These are phyloP conservation scores for Trametes pubescens DNA, from an alignment of 1,284 basidiomycete species.

Conservation along the genomic window DNA sequence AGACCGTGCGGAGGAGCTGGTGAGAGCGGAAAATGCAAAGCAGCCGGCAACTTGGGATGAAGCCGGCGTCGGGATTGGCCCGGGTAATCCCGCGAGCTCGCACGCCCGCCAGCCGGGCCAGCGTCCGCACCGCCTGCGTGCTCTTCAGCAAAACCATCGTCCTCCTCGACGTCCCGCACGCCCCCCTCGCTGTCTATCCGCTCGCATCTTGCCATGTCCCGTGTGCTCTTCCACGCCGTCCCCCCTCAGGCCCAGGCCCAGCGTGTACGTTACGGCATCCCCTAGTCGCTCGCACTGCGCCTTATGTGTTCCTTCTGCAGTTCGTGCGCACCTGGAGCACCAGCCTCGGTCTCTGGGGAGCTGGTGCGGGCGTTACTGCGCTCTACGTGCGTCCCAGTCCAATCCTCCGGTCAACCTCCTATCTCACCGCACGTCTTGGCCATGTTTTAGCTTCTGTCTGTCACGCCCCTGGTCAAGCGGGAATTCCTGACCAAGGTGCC, in stretches of 20 bases:
- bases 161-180: constrained; percentile 22
- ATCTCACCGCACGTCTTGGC: constrained; percentile 16
- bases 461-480: constrained; percentile 53
- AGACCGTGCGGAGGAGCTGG: neutral
- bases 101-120: constrained; percentile 19
- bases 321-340: constrained; percentile 60
- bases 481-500: constrained; percentile 52
- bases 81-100: constrained; percentile 29
- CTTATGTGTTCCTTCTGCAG: constrained; percentile 30
- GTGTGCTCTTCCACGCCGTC: constrained; percentile 36
- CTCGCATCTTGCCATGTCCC: constrained; percentile 36
- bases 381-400: constrained; percentile 62
- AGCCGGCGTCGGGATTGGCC: constrained; percentile 27
- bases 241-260: constrained; percentile 31
- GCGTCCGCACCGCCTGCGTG: neutral
- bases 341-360: constrained; percentile 72
- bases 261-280: constrained; percentile 31
- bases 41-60: constrained; percentile 32
- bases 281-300: neutral
- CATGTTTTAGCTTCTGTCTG: constrained; percentile 48
- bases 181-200: constrained; percentile 18
- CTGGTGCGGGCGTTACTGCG: constrained; percentile 68
- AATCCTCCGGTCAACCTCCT: constrained; percentile 1
- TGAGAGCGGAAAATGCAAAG: constrained; percentile 27
- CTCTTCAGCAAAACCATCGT: constrained; percentile 23